Conservation (phyloP, 2,329 filamentous ascomycete species). For the Fusarium proliferatum region DNA sequence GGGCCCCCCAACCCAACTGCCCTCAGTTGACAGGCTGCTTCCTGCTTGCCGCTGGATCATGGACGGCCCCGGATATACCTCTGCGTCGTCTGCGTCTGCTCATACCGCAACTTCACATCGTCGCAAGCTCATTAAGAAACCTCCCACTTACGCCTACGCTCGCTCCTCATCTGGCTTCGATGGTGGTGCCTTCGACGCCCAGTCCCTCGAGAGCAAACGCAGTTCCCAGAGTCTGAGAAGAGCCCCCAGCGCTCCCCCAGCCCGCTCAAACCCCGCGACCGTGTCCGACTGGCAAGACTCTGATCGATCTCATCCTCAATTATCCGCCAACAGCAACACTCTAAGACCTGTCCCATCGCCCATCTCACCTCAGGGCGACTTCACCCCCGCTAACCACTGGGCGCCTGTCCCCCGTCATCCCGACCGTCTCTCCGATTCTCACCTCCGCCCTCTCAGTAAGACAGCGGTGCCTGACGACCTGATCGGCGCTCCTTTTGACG, state of each 20-base stretch:
- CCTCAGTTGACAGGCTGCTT: constrained; percentile 38
- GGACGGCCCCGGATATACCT: constrained; percentile 57
- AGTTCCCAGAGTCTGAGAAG: constrained; percentile 72
- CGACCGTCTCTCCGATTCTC: constrained; percentile 45
- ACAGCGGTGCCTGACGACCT: constrained; percentile 62
- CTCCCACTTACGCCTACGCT: constrained; percentile 61
- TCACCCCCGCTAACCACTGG: constrained; percentile 52
- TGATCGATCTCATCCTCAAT: constrained; percentile 45
- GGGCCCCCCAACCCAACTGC: constrained; percentile 29
- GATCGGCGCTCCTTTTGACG: constrained; percentile 74
- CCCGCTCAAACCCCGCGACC: constrained; percentile 60
- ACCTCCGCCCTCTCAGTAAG: constrained; percentile 42
- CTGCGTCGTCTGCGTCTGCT: constrained; percentile 45
- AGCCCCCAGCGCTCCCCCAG: constrained; percentile 68
- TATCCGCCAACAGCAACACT: constrained; percentile 57
- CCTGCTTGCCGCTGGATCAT: constrained; percentile 54
- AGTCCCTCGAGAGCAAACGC: constrained; percentile 70
- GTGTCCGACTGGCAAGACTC: constrained; percentile 58
- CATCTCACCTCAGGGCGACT: constrained; percentile 58
- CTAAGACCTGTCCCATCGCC: constrained; percentile 61
- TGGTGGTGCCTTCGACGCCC: constrained; percentile 61
- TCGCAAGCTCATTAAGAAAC: constrained; percentile 73
- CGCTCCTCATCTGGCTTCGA: constrained; percentile 63
- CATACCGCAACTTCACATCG: constrained; percentile 63
- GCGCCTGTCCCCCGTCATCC: constrained; percentile 44